A percentile compares a stretch with the other conserved stretches of the same genome.
Conservation (phyloP, 2,329 filamentous ascomycete genomes). For the Beauveria sp. region DNA sequence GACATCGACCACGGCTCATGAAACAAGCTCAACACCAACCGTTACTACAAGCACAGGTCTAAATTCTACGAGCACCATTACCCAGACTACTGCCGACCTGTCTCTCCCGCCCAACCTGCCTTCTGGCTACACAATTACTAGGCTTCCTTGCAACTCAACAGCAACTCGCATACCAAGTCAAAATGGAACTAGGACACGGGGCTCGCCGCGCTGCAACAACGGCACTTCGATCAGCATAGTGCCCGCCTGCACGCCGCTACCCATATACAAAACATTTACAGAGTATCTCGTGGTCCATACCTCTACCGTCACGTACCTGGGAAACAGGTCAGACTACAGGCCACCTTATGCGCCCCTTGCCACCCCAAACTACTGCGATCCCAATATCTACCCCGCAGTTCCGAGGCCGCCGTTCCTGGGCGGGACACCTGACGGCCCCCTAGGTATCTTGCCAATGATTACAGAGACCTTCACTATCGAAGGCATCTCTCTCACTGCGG, state of each 20-base stretch:
- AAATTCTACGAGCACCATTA: background rate
- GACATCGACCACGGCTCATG: background rate
- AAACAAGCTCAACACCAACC: background rate
- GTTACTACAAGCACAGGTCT: background rate
- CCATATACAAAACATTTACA: conserved; percentile 24
- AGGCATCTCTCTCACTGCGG: background rate
- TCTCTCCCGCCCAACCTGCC: background rate
- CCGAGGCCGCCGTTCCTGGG: background rate
- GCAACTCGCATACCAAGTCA: background rate
- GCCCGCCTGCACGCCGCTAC: conserved; percentile 26
- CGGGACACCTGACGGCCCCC: background rate
- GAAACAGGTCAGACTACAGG: conserved; percentile 38
- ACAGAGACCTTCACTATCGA: conserved; percentile 7
- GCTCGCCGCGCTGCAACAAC: background rate
- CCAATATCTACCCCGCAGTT: conserved; percentile 9
- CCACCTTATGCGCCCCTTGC: conserved; percentile 35
- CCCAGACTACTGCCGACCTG: background rate
- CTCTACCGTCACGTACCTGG: conserved; percentile 41
- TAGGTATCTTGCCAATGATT: background rate
- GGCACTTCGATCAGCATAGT: conserved; percentile 13
- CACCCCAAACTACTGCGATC: conserved; percentile 31
- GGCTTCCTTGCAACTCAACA: conserved; percentile 1
- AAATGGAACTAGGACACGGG: background rate
- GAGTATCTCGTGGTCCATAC: conserved; percentile 40
- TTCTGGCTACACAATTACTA: conserved; percentile 8